Conservation (phyloP, 345 rosid genomes). For the Hypericum androsaemum region DNA sequence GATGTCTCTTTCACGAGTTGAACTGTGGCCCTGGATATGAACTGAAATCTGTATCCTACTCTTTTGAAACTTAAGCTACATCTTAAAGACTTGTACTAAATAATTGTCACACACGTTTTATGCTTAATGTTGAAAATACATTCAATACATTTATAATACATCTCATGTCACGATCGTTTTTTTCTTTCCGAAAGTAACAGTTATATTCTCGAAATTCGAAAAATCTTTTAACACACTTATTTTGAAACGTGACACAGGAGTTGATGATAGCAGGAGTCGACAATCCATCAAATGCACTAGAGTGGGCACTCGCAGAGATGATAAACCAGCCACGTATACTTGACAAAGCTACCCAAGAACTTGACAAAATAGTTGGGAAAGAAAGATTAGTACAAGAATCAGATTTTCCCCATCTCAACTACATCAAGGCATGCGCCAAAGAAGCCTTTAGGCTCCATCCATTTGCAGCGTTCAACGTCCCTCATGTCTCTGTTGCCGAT, state of each 20-base stretch:
- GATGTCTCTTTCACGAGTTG: no score
- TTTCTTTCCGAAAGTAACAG: background rate
- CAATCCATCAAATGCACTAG: conserved; percentile 45
- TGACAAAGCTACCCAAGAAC: conserved; percentile 30
- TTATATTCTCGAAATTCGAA: background rate
- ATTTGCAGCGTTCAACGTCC: conserved; percentile 28
- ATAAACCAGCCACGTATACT: conserved; percentile 35
- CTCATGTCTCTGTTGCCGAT: conserved; percentile 30
- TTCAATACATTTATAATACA: no score
- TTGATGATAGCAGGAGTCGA: conserved; percentile 42
- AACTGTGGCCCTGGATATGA: no score
- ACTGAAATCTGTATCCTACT: no score
- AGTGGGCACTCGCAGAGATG: conserved; percentile 54
- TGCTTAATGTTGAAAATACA: no score
- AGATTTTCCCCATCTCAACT: conserved; percentile 32
- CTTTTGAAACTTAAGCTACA: no score
- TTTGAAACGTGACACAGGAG: conserved; percentile 19
- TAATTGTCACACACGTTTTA: no score
- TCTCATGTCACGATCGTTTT: no score
- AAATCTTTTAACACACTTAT: background rate
- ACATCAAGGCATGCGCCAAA: conserved; percentile 39
- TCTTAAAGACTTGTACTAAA: no score
- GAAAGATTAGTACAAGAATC: conserved; percentile 42
- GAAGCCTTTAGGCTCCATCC: conserved; percentile 54
- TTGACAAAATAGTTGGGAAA: conserved; percentile 38